Conservation (phyloP, 2,329 filamentous ascomycete species). For the Fusarium verrucosum region DNA sequence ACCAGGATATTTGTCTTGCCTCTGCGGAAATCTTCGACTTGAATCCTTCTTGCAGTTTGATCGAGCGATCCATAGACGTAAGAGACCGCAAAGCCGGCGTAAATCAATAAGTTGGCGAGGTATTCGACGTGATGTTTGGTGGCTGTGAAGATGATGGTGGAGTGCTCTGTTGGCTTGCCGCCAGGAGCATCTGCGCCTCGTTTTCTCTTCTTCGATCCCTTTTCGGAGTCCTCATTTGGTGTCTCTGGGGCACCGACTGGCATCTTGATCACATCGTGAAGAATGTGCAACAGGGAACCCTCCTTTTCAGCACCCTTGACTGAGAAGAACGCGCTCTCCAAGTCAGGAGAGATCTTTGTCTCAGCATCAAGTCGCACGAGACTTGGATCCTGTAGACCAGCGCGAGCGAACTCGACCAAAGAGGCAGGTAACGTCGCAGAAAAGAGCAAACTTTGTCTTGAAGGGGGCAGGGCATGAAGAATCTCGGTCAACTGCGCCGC, state of each 20-base stretch:
- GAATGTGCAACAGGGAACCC: slow-evolving; percentile 85
- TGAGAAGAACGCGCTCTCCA: slow-evolving; percentile 95
- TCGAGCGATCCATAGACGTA: slow-evolving; percentile 96
- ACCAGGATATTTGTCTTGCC: slow-evolving; percentile 91
- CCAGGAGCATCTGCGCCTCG: slow-evolving; percentile 62
- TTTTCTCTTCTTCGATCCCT: slow-evolving; percentile 76
- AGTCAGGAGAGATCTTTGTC: slow-evolving; percentile 92
- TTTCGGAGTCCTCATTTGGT: slow-evolving; percentile 56
- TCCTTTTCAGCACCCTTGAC: slow-evolving; percentile 95
- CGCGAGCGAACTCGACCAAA: slow-evolving; percentile 93
- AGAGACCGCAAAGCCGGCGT: slow-evolving; percentile 87
- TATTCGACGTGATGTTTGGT: slow-evolving; percentile 99
- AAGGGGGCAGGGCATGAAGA: slow-evolving; percentile 83
- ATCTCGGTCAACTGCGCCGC: slow-evolving; percentile 93
- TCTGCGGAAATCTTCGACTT: slow-evolving; percentile 87
- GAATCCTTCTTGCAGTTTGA: slow-evolving; percentile 89
- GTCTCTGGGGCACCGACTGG: slow-evolving; percentile 71
- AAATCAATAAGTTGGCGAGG: slow-evolving; percentile 78
- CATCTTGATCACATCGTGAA: slow-evolving; percentile 93
- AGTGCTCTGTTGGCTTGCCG: slow-evolving; percentile 82
- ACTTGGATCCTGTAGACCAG: slow-evolving; percentile 90
- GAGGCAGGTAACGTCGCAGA: slow-evolving; percentile 95
- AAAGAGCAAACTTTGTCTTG: slow-evolving; percentile 90
- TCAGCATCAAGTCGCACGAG: slow-evolving; percentile 92
- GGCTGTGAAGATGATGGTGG: slow-evolving; percentile 92